Evolutionary conservation across 2,329 filamentous ascomycete species (phyloP).

Genomic region (Hymenotorrendiella dingleyae): DNA sequence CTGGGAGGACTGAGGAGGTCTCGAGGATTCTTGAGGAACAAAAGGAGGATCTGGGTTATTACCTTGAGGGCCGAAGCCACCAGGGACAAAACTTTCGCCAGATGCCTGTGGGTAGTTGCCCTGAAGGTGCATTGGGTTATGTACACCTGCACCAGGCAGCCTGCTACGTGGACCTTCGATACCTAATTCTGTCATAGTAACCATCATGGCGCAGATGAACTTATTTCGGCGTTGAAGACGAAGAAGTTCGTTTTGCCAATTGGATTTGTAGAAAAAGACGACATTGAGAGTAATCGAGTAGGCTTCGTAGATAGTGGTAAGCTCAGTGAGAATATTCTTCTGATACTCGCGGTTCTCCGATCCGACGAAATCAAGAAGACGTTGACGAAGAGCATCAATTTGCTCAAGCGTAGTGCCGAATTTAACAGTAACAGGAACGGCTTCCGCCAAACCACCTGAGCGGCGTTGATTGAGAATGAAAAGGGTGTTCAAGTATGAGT

Average conservation of each 20-base stretch:
- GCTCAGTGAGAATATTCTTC: conserved; percentile 77
- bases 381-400: conserved; percentile 74
- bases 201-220: conserved; percentile 88
- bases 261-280: conserved; percentile 96
- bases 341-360: conserved; percentile 88
- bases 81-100: conserved; percentile 11
- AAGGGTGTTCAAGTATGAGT: conserved; percentile 84
- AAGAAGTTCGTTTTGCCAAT: conserved; percentile 90
- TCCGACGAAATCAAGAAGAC: conserved; percentile 76
- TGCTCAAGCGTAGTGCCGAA: conserved; percentile 81
- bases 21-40: conserved; percentile 18
- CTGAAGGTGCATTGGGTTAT: conserved; percentile 27
- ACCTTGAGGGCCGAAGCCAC: conserved; percentile 22
- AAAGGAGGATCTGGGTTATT: conserved; percentile 33
- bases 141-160: conserved; percentile 25
- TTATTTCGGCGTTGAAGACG: conserved; percentile 89
- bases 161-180: conserved; percentile 31
- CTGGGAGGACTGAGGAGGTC: conserved; percentile 25
- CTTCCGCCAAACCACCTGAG: conserved; percentile 81
- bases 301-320: conserved; percentile 73
- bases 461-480: conserved; percentile 95
- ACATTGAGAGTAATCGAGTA: conserved; percentile 85
- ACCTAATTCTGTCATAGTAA: conserved; percentile 53
- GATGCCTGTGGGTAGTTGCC: conserved; percentile 23
- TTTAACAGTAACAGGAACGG: conserved; percentile 75